phyloP scores from a whole-genome alignment of 2,329 filamentous ascomycete species.

The Calonectria ilicicola region DNA sequence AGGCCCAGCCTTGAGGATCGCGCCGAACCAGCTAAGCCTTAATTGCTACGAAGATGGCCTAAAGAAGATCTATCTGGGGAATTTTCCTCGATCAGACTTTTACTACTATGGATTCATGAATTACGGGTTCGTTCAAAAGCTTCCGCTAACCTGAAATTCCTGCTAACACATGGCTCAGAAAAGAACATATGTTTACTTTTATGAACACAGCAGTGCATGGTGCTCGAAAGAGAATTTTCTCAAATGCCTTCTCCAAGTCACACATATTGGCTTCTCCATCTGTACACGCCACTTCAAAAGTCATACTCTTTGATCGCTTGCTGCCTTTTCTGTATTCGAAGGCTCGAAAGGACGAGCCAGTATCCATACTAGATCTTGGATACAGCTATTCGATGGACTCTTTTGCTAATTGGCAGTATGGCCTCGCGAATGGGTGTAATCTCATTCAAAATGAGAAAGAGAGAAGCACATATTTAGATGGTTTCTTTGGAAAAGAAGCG shows the following conservation, averaged over 20 bases:
- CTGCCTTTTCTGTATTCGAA: slow-evolving; percentile 5
- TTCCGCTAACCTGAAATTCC: no score
- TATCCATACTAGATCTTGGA: slow-evolving; percentile 22
- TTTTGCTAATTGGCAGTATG: slow-evolving; percentile 30
- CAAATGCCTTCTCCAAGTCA: slow-evolving; percentile 26
- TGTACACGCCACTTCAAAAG: slow-evolving; percentile 1
- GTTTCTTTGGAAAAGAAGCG: slow-evolving; percentile 16
- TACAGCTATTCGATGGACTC: slow-evolving; percentile 31
- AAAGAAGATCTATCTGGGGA: slow-evolving; percentile 14
- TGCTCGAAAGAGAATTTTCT: slow-evolving; percentile 27
- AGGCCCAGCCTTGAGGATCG: slow-evolving; percentile 11
- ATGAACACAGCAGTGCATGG: slow-evolving; percentile 23
- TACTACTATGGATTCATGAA: slow-evolving; percentile 18
- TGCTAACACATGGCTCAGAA: not conserved
- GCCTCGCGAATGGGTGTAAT: slow-evolving; percentile 17
- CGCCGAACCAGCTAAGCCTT: slow-evolving; percentile 9
- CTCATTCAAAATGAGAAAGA: slow-evolving; percentile 26
- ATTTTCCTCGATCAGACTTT: slow-evolving; percentile 20
- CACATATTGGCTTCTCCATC: slow-evolving; percentile 13
- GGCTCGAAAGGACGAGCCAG: not conserved
- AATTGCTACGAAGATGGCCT: slow-evolving; percentile 10
- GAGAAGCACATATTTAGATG: slow-evolving; percentile 16
- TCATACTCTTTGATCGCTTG: slow-evolving; percentile 18
- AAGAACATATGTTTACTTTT: slow-evolving; percentile 22
- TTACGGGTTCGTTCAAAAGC: not conserved